Base-by-base conservation (phyloP, 345 rosid species). In the Iberis pinnata region DNA sequence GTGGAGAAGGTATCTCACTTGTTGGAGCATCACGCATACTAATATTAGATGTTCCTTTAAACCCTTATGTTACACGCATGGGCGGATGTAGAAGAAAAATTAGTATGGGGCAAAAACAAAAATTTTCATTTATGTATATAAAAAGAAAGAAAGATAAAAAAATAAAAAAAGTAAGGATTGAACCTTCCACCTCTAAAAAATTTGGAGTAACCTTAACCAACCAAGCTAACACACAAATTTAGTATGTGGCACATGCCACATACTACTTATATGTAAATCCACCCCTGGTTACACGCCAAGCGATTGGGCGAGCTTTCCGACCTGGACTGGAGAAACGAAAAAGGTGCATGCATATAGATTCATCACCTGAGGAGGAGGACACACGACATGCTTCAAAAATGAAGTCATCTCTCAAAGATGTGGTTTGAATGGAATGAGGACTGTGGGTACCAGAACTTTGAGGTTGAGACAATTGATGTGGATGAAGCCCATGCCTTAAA, bases 11-110 rank as follows among this genome's bases (percentile, higher is more conserved):
- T 12, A 88, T 92, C 45, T 92, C 98, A 5, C 55, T 92, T 65
- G 94, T 92, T 25, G 98, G 98, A 32, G 98, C 97, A 48, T 92
- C 97, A 9, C 86, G 96, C 5, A 68, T 92, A 39, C 72, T 92
- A 12, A 85, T 92, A 38, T 44, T 92, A 56, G 98, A 88, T 59
- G 93, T 88, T 38, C 98, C 80, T 53, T 76, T 85, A 4, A 92
- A 92, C 74, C 98, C 98, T 14, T 92, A 97, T 3, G 98, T 92
- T 39, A 85, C n/a, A n/a, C n/a, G n/a, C n/a, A n/a, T n/a, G n/a
- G n/a, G n/a, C n/a, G n/a, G n/a, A n/a, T n/a, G n/a, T n/a, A n/a
- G n/a, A n/a, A n/a, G n/a, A n/a, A n/a, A n/a, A n/a, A n/a, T n/a
- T n/a, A n/a, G n/a, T n/a, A n/a, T n/a, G n/a, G n/a, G n/a, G n/a